Conservation (phyloP, 768 basidiomycete species). For the Lactarius psammicola region DNA sequence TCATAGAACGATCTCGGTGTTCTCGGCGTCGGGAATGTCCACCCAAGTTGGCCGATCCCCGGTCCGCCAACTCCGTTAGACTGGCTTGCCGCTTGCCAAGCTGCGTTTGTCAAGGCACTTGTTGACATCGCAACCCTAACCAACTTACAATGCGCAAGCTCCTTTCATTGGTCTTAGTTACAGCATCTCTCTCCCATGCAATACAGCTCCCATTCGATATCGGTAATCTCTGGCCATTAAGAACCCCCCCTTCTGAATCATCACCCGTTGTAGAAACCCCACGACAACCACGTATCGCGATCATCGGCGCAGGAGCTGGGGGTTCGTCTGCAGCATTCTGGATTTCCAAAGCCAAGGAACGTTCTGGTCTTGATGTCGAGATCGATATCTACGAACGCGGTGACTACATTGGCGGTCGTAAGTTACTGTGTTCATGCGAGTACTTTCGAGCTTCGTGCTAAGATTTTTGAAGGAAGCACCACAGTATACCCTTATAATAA, state of each 20-base stretch:
- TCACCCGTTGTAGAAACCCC: background rate
- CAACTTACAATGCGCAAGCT: conserved; percentile 23
- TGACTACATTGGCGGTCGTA: conserved; percentile 80
- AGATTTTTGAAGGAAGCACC: conserved; percentile 61
- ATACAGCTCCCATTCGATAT: conserved; percentile 55
- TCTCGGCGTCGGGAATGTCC: background rate
- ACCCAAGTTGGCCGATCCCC: background rate
- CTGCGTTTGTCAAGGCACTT: too few relatives aligned
- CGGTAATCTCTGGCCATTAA: conserved; percentile 4
- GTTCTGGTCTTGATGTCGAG: conserved; percentile 65
- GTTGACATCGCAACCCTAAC: background rate
- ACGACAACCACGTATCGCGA: conserved; percentile 54
- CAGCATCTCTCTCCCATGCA: conserved; percentile 31
- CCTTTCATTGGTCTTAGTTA: conserved; percentile 31
- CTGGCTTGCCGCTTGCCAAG: background rate
- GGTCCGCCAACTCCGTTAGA: background rate
- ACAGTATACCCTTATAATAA: conserved; percentile 70
- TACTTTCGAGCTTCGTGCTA: conserved; percentile 7
- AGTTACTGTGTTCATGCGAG: conserved; percentile 38
- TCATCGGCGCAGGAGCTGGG: conserved; percentile 88
- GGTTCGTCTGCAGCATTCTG: conserved; percentile 84
- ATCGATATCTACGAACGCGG: conserved; percentile 83
- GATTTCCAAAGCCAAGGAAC: conserved; percentile 74
- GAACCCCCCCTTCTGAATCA: too few relatives aligned
- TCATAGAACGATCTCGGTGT: conserved; percentile 15